These are phyloP conservation scores for Cyclotella cryptica DNA, from an alignment of 108 stramenopile genomes.

Conservation along the genomic window DNA sequence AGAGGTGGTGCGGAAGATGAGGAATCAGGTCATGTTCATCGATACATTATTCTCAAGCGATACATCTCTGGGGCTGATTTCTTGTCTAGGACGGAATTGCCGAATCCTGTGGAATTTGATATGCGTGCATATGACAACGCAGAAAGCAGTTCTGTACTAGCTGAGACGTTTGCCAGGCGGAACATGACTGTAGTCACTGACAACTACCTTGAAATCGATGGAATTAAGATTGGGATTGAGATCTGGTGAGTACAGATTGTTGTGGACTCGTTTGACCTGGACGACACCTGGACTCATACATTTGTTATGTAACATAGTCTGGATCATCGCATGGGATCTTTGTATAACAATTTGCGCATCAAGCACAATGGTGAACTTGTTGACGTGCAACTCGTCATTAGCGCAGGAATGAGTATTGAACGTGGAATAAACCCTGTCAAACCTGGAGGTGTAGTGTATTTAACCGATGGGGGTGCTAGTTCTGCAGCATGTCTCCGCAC, in stretches of 20 bases:
- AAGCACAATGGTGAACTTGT: slow-evolving; percentile 39
- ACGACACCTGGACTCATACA: not conserved
- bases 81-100: slow-evolving; percentile 34
- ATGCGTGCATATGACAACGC: slow-evolving; percentile 24
- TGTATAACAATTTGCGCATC: slow-evolving; percentile 18
- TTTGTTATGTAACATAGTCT: slow-evolving; percentile 4
- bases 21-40: not conserved
- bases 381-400: slow-evolving; percentile 47
- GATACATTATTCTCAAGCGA: slow-evolving; percentile 33
- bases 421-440: slow-evolving; percentile 50
- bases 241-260: slow-evolving; percentile 30
- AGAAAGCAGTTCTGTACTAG: slow-evolving; percentile 14
- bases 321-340: slow-evolving; percentile 51
- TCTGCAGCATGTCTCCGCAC: slow-evolving; percentile 51
- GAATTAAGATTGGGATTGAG: slow-evolving; percentile 47
- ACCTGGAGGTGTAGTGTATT: slow-evolving; percentile 55
- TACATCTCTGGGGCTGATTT: slow-evolving; percentile 54
- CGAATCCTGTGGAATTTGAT: slow-evolving; percentile 41
- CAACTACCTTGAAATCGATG: slow-evolving; percentile 43
- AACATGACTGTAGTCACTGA: slow-evolving; percentile 36
- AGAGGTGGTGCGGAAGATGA: slow-evolving; percentile 36
- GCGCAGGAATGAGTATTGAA: slow-evolving; percentile 54
- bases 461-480: slow-evolving; percentile 51
- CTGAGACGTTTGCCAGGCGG: slow-evolving; percentile 22
- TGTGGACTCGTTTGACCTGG: not conserved